Base-by-base conservation (phyloP, 164 flowering plant genomes). In the Santalum album region DNA sequence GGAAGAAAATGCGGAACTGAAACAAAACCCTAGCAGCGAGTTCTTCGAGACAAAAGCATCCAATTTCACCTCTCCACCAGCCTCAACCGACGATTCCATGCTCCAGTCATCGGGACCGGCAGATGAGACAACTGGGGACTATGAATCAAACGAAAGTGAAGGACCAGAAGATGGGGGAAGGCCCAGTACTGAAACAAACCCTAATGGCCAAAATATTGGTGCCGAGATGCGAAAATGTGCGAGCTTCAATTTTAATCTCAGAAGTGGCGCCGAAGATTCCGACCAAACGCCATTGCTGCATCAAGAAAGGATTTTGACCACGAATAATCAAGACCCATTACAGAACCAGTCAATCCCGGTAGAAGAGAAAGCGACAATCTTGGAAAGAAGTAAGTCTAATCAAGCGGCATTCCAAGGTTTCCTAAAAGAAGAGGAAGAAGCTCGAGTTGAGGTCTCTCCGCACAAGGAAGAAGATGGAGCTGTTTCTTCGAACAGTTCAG, bases 331-430 rank as follows among this genome's bases (percentile, higher is more conserved):
- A n/a, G n/a, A 47, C 34, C 21, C 55, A 12, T 7, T 29, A 20
- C 52, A 46, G 1, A 39, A 49, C 42, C 48, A 57, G 39, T 49
- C 56, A 36, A 53, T 21, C 20, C 52, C 64, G 21, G 63, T 54
- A 25, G 72, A 72, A 55, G 78, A 75, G 57, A 68, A 69, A 27
- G 65, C 51, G 1, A 25, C 60, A 0, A 53, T 57, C 12, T 25
- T 68, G 63, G 81, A 68, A 62, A 76, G 63, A 69, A 74, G 68
- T 19, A 53, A 66, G 40, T 74, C 79, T 0, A 71, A 69, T 64
- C 32, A 70, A 56, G 49, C 71, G 54, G 75, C 77, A 51, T 64
- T 71, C 56, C 55, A 65, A 3, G 73, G 65, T 18, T 60, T 55
- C 58, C 17, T 58, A 42, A 70, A 69, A 55, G 78, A 72, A 58